A percentile compares a stretch with the other conserved stretches of the same genome.
Evolutionary conservation across 371 early-diverging fungal species (phyloP).

Genomic region (Syncephalastrum sp.): DNA sequence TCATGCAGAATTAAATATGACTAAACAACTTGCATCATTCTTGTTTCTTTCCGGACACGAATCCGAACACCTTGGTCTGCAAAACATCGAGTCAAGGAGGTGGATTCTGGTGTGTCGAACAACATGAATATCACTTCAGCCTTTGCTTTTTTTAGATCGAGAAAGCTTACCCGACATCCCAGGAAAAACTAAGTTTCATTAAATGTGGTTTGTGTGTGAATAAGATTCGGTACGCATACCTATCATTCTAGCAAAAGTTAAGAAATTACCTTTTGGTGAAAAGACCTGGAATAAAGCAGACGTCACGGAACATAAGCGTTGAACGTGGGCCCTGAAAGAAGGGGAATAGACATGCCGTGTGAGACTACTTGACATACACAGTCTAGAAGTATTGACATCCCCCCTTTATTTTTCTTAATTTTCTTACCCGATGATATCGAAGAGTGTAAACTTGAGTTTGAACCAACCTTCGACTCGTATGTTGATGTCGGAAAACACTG

Average conservation of each 20-base stretch:
- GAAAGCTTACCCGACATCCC: conserved; percentile 74
- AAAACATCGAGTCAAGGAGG: conserved; percentile 27
- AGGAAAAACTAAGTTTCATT: conserved; percentile 55
- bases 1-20: too few relatives aligned
- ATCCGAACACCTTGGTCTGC: conserved; percentile 32
- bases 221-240: neutral
- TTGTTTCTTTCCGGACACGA: conserved; percentile 28
- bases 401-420: neutral
- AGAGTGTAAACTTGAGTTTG: conserved; percentile 86
- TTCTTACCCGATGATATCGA: conserved; percentile 74
- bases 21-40: conserved; percentile 7
- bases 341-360: neutral
- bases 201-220: neutral
- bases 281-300: conserved; percentile 76
- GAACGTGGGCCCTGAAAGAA: conserved; percentile 25
- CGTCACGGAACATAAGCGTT: conserved; percentile 25
- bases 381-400: neutral
- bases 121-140: neutral
- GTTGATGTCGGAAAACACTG: conserved; percentile 93
- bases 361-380: neutral
- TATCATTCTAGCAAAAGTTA: neutral
- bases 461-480: conserved; percentile 89
- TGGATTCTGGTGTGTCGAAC: conserved; percentile 20
- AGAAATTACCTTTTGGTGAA: conserved; percentile 69
- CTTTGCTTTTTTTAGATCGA: neutral